Conservation (phyloP, 768 basidiomycete genomes). For the Macrolepiota fuliginosa region DNA sequence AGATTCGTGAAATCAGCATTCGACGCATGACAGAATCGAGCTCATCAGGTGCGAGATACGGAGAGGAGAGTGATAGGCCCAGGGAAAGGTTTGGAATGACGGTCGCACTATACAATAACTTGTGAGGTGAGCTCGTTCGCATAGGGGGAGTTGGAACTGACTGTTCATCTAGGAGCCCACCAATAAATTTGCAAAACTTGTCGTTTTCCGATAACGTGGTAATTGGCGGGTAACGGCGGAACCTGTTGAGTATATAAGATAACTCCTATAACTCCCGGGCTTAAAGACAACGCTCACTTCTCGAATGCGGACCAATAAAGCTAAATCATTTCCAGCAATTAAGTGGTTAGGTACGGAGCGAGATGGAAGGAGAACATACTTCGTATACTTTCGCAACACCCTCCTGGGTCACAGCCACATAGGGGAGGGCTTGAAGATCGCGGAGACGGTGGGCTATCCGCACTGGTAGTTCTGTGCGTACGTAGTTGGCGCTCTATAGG, state of each 20-base stretch:
- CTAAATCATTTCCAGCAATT: conserved; percentile 34
- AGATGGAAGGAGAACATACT: conserved; percentile 37
- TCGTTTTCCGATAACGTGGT: conserved; percentile 73
- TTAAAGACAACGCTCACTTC: conserved; percentile 43
- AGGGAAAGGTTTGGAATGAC: conserved; percentile 83
- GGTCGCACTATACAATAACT: conserved; percentile 45
- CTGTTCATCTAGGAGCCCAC: conserved; percentile 71
- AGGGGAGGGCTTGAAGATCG: conserved; percentile 84
- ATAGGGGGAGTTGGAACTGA: conserved; percentile 32
- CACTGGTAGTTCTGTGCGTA: conserved; percentile 84
- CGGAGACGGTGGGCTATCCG: conserved; percentile 85
- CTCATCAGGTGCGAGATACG: conserved; percentile 70
- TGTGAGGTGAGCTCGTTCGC: neutral
- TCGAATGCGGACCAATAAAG: conserved; percentile 88
- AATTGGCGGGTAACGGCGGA: conserved; percentile 73
- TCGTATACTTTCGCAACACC: conserved; percentile 82
- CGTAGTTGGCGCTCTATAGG: conserved; percentile 81
- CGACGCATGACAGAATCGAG: conserved; percentile 87
- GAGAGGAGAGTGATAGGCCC: conserved; percentile 83
- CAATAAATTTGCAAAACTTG: conserved; percentile 72
- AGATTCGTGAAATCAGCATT: conserved; percentile 90
- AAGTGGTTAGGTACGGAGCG: neutral
- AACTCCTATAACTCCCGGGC: neutral
- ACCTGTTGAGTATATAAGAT: conserved; percentile 39
- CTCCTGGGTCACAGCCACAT: conserved; percentile 84